Conservation (phyloP, 768 basidiomycete genomes). For the Phlebiopsis flavidoalba region DNA sequence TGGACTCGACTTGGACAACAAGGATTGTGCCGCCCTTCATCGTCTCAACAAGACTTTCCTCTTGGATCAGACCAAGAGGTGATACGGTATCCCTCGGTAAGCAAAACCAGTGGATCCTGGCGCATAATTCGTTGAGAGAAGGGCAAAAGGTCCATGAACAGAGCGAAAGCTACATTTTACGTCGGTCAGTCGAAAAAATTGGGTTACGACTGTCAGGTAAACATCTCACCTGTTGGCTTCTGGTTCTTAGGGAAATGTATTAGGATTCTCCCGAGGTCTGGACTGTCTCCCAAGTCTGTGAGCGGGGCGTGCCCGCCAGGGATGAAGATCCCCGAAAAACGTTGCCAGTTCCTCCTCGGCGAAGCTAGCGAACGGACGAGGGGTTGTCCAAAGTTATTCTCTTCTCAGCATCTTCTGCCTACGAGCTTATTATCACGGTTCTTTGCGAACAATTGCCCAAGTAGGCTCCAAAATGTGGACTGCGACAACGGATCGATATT, state of each 20-base stretch:
- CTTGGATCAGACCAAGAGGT: constrained; percentile 24
- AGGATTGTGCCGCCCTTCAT: constrained; percentile 21
- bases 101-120: constrained; percentile 19
- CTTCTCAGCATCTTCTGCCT: constrained; percentile 14
- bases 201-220: neutral
- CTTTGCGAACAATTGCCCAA: constrained; percentile 20
- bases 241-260: constrained; percentile 18
- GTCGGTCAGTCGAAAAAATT: neutral
- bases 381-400: constrained; percentile 19
- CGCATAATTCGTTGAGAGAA: constrained; percentile 22
- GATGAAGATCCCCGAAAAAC: constrained; percentile 23
- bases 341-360: constrained; percentile 19
- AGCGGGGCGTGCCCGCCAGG: constrained; percentile 26
- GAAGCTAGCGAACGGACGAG: constrained; percentile 20
- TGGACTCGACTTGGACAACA: constrained; percentile 18
- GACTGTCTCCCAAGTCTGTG: constrained; percentile 19
- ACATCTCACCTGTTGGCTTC: constrained; percentile 20
- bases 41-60: constrained; percentile 22
- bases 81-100: constrained; percentile 24
- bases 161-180: constrained; percentile 13
- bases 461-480: constrained; percentile 17
- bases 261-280: constrained; percentile 24
- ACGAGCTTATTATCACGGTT: constrained; percentile 17
- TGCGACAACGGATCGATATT: constrained; percentile 21
- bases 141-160: constrained; percentile 23